phyloP scores from a whole-genome alignment of 768 basidiomycete species.

The Amanita rimosa region DNA sequence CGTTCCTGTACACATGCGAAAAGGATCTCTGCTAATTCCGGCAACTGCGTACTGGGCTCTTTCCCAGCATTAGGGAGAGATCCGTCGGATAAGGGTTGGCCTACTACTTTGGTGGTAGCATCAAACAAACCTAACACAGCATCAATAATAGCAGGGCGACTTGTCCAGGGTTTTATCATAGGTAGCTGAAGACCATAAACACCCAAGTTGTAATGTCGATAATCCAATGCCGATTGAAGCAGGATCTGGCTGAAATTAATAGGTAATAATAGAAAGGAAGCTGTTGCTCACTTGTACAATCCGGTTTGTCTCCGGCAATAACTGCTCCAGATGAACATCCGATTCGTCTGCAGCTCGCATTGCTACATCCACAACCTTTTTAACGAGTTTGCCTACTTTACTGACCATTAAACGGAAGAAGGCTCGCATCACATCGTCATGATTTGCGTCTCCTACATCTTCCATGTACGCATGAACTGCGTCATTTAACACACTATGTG shows the following conservation, averaged over 20 bases:
- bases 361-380: constrained; percentile 43
- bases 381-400: constrained; percentile 59
- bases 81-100: constrained; percentile 21
- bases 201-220: constrained; percentile 56
- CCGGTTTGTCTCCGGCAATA: constrained; percentile 57
- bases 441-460: constrained; percentile 36
- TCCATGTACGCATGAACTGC: constrained; percentile 62
- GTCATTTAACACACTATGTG: constrained; percentile 56
- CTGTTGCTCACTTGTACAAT: constrained; percentile 48
- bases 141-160: constrained; percentile 55
- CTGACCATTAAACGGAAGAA: constrained; percentile 70
- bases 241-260: constrained; percentile 38
- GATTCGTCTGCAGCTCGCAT: constrained; percentile 31
- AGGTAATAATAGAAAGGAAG: not conserved
- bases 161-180: constrained; percentile 78
- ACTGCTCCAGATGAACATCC: constrained; percentile 28
- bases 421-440: constrained; percentile 70
- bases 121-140: constrained; percentile 64
- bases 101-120: constrained; percentile 38
- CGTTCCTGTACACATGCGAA: constrained; percentile 62
- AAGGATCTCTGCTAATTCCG: constrained; percentile 49
- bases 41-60: constrained; percentile 44
- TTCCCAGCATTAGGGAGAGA: constrained; percentile 14
- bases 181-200: constrained; percentile 72
- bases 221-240: constrained; percentile 60